Percentiles rank a stretch among this genome's conserved stretches.
phyloP scores from a whole-genome alignment of 345 rosid genomes.

The Lepidium sativum region DNA sequence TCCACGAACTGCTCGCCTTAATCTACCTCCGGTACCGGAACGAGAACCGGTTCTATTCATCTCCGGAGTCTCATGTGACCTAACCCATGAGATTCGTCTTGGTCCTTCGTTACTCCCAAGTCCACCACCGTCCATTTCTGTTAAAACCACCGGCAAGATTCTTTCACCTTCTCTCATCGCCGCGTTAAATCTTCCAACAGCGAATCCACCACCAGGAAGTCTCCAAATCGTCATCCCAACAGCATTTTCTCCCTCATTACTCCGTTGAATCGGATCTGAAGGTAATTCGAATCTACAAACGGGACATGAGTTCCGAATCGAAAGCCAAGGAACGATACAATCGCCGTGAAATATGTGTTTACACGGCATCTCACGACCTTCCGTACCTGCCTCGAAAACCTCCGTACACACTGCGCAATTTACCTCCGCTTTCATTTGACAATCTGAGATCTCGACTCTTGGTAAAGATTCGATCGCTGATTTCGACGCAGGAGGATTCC shows the following conservation, averaged over 20 bases:
- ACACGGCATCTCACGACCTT: conserved; percentile 77
- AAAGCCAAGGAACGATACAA: conserved; percentile 71
- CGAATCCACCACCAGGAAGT: conserved; percentile 78
- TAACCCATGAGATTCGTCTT: conserved; percentile 45
- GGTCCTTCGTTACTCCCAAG: conserved; percentile 32
- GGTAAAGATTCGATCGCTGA: conserved; percentile 62
- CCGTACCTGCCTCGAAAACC: conserved; percentile 45
- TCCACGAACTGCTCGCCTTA: conserved; percentile 52
- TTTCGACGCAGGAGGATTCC: conserved; percentile 65
- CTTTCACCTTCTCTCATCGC: conserved; percentile 34
- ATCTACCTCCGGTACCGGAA: conserved; percentile 30
- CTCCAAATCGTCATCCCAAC: conserved; percentile 78
- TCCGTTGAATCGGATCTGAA: conserved; percentile 21
- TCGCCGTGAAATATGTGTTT: conserved; percentile 62
- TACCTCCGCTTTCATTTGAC: conserved; percentile 33
- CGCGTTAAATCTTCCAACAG: conserved; percentile 64
- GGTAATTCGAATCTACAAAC: conserved; percentile 67
- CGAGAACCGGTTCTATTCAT: conserved; percentile 26
- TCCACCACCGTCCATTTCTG: conserved; percentile 69
- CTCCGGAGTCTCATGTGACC: conserved; percentile 13
- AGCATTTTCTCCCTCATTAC: conserved; percentile 11
- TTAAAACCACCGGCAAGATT: conserved; percentile 44
- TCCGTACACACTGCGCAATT: conserved; percentile 80
- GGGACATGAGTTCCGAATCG: conserved; percentile 62
- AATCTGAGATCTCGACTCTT: conserved; percentile 35